Base-by-base conservation (phyloP, 169 alveolate species). In the Plasmodium malariae region DNA sequence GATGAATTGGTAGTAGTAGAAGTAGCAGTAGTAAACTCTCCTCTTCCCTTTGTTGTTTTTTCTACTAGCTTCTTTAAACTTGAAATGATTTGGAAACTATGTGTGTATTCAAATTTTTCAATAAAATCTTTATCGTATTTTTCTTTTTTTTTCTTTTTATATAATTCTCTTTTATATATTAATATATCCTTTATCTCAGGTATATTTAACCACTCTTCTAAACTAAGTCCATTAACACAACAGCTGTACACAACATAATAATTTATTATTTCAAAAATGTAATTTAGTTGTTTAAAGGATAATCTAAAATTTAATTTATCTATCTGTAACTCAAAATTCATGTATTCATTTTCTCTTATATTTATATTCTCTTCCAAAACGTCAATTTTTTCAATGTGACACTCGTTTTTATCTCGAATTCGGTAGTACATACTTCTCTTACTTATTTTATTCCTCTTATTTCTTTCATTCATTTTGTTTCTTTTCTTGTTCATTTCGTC, bases 291-390 rank as follows among this genome's bases (percentile, higher is more conserved):
- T 6, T 60, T 78, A 48, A 78, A 37, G 0, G 89, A 78, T 2
- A 78, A 14, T 17, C 28, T 78, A n/a, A 78, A 34, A n/a, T 63
- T 65, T 30, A 78, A 21, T 11, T 43, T 45, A 30, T 78, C 89
- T 0, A 78, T 21, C 6, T 78, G 49, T 21, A 78, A 24, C 6
- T 62, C 76, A 37, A 78, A 78, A 19, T 14, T 62, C 74, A 78
- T 78, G 17, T 78, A 78, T 78, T 78, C 89, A 63, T 78, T 78
- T 62, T 78, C 89, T 45, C 12, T 62, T 7, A 78, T n/a, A 78
- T 78, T 78, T 62, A 78, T 62, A 30, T 63, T 78, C 48, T 78
- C 89, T 55, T 78, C 89, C 26, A 78, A 37, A 3, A 78, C 43
- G 3, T 78, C 57, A 9, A 78, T 49, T 34, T 78, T 48, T 24